Evolutionary conservation across 164 flowering plant species (phyloP).

Genomic region (Magnolia changhungtana): DNA sequence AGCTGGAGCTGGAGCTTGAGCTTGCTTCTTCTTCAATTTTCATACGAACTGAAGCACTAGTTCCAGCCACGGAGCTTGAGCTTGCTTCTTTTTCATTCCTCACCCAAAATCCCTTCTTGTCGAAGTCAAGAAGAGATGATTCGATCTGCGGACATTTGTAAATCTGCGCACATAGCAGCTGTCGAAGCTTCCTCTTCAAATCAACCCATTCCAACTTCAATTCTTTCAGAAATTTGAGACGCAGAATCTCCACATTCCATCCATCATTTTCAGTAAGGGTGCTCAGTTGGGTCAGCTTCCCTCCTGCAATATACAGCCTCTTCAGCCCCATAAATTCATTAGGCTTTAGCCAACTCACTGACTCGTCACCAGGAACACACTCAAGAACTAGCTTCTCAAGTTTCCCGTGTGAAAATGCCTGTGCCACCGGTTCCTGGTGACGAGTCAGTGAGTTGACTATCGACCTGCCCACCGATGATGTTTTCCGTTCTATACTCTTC

Average conservation of each 20-base stretch:
- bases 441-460: too few species aligned
- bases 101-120: neutral
- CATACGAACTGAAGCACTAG: neutral
- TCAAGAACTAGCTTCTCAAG: constrained; percentile 37
- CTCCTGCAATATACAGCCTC: constrained; percentile 41
- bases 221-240: constrained; percentile 27
- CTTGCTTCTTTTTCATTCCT: neutral
- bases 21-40: neutral
- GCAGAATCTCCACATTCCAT: constrained; percentile 24
- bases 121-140: neutral
- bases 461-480: too few species aligned
- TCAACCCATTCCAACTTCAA: constrained; percentile 11
- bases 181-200: constrained; percentile 16
- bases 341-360: constrained; percentile 27
- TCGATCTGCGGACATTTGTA: neutral
- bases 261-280: too few species aligned
- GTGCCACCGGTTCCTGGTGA: too few species aligned
- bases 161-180: constrained; percentile 21
- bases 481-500: neutral
- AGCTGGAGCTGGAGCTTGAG: too few species aligned
- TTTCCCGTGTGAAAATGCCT: neutral
- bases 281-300: constrained; percentile 16
- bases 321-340: constrained; percentile 4
- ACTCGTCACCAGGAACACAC: constrained; percentile 16
- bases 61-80: neutral